phyloP scores from a whole-genome alignment of 2,329 filamentous ascomycete species.

The Claviceps sp. region DNA sequence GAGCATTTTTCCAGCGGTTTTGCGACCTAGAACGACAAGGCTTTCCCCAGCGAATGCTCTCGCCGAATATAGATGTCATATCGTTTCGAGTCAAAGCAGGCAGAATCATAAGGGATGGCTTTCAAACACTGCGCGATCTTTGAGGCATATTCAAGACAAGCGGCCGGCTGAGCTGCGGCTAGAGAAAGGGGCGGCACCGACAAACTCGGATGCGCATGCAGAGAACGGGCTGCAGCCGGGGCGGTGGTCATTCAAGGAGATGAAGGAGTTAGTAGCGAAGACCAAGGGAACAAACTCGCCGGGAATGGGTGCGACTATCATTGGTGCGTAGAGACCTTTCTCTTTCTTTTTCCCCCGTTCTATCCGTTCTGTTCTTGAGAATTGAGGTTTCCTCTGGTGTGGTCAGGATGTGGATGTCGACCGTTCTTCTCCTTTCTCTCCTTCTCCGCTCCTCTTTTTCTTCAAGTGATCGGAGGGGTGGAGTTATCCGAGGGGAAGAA shows the following conservation, averaged over 20 bases:
- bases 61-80: no score
- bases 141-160: no score
- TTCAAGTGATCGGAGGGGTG: not conserved
- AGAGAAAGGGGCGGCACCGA: not conserved
- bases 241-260: constrained; percentile 36
- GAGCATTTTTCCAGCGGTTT: not conserved
- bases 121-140: no score
- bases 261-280: constrained; percentile 24
- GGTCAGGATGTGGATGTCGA: no score
- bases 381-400: no score
- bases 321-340: constrained; percentile 25
- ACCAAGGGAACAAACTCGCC: constrained; percentile 8
- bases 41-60: no score
- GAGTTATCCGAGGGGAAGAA: not conserved
- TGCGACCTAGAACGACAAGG: not conserved
- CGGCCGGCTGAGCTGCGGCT: not conserved
- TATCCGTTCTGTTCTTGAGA: not conserved
- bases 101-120: no score
- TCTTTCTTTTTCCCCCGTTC: no score
- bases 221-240: constrained; percentile 13
- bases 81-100: no score
- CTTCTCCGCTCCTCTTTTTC: not conserved
- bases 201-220: no score
- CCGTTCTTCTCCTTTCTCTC: not conserved
- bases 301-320: constrained; percentile 19